A percentile compares a stretch with the other conserved stretches of the same genome.
These are phyloP conservation scores for Adansonia madagascariensis DNA, from an alignment of 441 rosid genomes.

Conservation along the genomic window DNA sequence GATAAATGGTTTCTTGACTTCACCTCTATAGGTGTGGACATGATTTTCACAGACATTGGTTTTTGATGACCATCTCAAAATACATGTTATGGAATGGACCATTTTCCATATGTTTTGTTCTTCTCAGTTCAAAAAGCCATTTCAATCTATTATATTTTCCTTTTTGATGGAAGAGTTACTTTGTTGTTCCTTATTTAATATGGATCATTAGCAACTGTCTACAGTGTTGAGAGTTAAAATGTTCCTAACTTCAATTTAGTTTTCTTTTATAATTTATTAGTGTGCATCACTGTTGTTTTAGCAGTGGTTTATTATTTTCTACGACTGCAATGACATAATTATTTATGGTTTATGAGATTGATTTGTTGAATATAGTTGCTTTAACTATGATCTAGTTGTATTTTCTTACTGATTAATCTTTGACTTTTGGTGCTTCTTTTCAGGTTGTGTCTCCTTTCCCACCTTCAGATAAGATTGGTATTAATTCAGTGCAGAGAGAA, in stretches of 20 bases:
- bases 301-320: background rate
- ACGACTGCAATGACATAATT: background rate
- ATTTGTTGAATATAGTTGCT: background rate
- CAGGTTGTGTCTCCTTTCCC: conserved; percentile 90
- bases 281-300: background rate
- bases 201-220: background rate
- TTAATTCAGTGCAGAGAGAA: conserved; percentile 92
- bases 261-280: conserved; percentile 8
- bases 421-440: conserved; percentile 15
- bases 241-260: background rate
- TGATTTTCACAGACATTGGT: background rate
- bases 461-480: conserved; percentile 95
- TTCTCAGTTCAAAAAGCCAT: background rate
- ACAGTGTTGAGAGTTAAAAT: conserved; percentile 2
- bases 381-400: background rate
- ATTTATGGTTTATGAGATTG: conserved; percentile 8
- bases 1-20: background rate
- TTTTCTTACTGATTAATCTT: background rate
- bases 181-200: background rate
- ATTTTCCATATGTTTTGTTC: background rate
- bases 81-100: background rate
- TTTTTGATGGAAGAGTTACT: conserved; percentile 1
- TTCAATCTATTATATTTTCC: background rate
- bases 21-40: background rate
- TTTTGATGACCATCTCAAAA: conserved; percentile 1